A percentile compares a stretch with the other conserved stretches of the same genome.
Conservation (phyloP, 1,139 yeast genomes). For the Hansenula anomala region DNA sequence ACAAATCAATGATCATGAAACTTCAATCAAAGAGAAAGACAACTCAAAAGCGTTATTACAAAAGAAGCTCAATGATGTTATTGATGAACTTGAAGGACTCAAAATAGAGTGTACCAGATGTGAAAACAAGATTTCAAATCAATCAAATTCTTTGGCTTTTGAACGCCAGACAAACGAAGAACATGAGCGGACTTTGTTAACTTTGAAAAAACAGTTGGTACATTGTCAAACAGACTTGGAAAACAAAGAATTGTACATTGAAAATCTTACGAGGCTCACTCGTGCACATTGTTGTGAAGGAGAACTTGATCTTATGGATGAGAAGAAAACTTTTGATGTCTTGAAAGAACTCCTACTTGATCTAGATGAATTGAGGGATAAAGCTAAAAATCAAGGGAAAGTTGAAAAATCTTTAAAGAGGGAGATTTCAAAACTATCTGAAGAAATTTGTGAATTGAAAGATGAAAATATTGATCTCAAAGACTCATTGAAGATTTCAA, state of each 20-base stretch:
- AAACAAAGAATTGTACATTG: not conserved
- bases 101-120: conserved; percentile 1
- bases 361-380: not conserved
- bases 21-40: not conserved
- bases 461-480: not conserved
- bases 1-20: conserved; percentile 3
- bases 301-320: not conserved
- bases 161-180: not conserved
- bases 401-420: not conserved
- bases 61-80: not conserved
- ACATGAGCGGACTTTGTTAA: not conserved
- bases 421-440: too few species aligned
- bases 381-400: not conserved
- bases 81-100: not conserved
- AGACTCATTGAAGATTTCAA: not conserved
- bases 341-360: not conserved
- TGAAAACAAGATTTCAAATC: conserved; percentile 3
- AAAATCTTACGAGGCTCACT: not conserved
- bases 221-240: not conserved
- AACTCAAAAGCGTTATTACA: not conserved
- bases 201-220: not conserved
- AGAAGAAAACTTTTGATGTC: not conserved
- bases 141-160: conserved; percentile 1
- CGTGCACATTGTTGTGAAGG: too few species aligned
- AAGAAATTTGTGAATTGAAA: too few species aligned